phyloP scores from a whole-genome alignment of 805 yeast species.

The Brettanomyces naardenensis region DNA sequence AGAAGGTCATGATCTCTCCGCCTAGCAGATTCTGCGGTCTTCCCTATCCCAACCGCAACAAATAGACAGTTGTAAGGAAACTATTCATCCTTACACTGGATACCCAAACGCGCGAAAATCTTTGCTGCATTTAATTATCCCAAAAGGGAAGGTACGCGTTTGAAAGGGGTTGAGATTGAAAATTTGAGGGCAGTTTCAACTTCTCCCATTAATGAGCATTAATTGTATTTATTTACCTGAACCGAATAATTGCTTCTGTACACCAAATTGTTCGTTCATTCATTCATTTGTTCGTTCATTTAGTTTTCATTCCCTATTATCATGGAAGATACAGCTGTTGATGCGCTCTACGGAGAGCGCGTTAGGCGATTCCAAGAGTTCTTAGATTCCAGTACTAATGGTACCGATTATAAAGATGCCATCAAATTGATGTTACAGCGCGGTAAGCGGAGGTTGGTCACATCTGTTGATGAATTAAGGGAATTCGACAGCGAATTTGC shows the following conservation, averaged over 20 bases:
- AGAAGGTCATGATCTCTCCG: too few species aligned
- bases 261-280: too few species aligned
- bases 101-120: background rate
- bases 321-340: constrained; percentile 17
- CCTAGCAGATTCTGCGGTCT: too few species aligned
- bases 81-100: background rate
- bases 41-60: too few species aligned
- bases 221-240: too few species aligned
- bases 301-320: background rate
- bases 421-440: constrained; percentile 67
- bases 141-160: background rate
- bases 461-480: constrained; percentile 81
- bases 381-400: constrained; percentile 45
- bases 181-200: too few species aligned
- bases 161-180: background rate
- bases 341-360: constrained; percentile 61
- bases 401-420: constrained; percentile 56
- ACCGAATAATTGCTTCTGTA: too few species aligned
- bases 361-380: constrained; percentile 86
- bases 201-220: too few species aligned
- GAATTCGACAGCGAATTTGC: constrained; percentile 73
- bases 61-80: too few species aligned
- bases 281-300: too few species aligned
- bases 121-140: background rate
- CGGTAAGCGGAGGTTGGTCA: constrained; percentile 57